Evolutionary conservation across 345 rosid species (phyloP), one percentile per base, ranked within the genome.

Genomic region (Gossypium arboreum): DNA sequence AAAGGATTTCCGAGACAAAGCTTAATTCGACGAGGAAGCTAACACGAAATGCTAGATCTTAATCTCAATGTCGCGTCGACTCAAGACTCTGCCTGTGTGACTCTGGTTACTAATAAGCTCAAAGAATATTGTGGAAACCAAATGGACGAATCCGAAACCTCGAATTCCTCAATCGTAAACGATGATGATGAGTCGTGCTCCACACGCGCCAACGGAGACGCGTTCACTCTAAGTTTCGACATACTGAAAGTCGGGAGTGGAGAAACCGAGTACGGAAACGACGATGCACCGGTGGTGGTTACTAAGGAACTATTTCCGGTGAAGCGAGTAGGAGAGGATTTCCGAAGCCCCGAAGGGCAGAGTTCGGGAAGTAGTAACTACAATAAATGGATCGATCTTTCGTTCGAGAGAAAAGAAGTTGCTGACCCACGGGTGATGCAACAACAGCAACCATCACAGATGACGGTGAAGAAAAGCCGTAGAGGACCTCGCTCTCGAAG

Each of bases 401-500:
- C 92, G 50, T 81, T 74, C 15, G 88, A 78, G 20, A 74, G 80
- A 27, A 27, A 61, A 57, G 80, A 83, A 56, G 83, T 54, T 20
- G 81, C 55, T 68, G 82, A 79, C 75, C 84, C 79, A 84, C 80
- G 79, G 77, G 82, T 58, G 79, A 48, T 78, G 75, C 89, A 75
- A 72, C 89, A 78, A 69, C 83, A 76, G 15, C 89, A 79, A 68
- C 75, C 84, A 65, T 76, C 84, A 51, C 94, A 76, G 82, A 84
- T 25, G 24, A 8, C 69, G 82, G 89, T 69, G 81, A 94, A 91
- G 86, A 94, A 91, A 82, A 91, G 97, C 72, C 80, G 98, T 84
- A 81, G 98, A 74, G 98, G 98, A 18, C 98, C 98, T 12, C 86
- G 97, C 83, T 94, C 98, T 17, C 86, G 91, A 76, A 94, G 98